Conservation (phyloP, 2,329 filamentous ascomycete genomes). For the Clarireedia monteithiana region DNA sequence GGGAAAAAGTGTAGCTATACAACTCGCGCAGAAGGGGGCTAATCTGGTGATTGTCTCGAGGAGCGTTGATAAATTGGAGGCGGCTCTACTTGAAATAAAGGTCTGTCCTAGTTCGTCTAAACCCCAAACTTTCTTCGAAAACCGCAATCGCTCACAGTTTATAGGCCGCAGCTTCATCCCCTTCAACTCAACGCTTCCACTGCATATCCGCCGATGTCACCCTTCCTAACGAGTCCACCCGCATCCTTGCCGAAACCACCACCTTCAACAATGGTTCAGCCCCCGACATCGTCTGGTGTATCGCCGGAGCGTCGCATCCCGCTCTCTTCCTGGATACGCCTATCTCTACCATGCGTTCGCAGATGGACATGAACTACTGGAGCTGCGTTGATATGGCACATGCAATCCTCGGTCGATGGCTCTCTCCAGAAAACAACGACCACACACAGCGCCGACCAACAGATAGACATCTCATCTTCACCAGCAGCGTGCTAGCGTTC, state of each 20-base stretch:
- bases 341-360: conserved; percentile 56
- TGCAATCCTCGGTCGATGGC: conserved; percentile 69
- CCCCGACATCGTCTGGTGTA: conserved; percentile 86
- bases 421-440: conserved; percentile 41
- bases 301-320: conserved; percentile 69
- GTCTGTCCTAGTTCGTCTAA: conserved; percentile 33
- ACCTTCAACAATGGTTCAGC: conserved; percentile 67
- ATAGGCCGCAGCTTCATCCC: conserved; percentile 57
- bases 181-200: conserved; percentile 67
- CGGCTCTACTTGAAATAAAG: conserved; percentile 57
- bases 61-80: conserved; percentile 64
- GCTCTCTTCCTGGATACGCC: conserved; percentile 71
- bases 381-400: conserved; percentile 81
- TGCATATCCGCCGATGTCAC: conserved; percentile 80
- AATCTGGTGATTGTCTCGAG: conserved; percentile 81
- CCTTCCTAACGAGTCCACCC: conserved; percentile 57
- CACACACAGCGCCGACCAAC: conserved; percentile 21
- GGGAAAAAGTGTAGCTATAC: conserved; percentile 66
- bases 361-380: conserved; percentile 94
- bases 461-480: conserved; percentile 79
- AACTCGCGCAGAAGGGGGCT: conserved; percentile 76
- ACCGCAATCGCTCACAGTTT: conserved; percentile 7
- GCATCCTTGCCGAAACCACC: conserved; percentile 63
- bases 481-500: conserved; percentile 68
- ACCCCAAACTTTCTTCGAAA: background rate